Percentiles rank a stretch among this genome's conserved stretches.
Conservation (phyloP, 352 stramenopile genomes). For the Pythium dissimile region DNA sequence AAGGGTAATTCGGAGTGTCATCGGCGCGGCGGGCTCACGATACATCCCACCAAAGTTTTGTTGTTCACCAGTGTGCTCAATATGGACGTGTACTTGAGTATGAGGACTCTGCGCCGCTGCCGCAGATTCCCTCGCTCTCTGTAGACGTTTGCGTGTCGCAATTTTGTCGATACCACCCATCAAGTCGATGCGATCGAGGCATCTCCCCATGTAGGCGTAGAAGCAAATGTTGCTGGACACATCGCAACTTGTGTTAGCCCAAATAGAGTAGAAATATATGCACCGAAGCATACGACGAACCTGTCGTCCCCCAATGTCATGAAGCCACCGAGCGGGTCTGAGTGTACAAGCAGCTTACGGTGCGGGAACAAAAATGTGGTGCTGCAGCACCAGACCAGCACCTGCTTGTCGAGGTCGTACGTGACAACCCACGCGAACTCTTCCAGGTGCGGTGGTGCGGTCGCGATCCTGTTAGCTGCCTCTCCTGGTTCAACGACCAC, state of each 20-base stretch:
- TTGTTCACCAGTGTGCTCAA: neutral
- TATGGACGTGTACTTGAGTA: neutral
- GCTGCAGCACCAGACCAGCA: conserved; percentile 57
- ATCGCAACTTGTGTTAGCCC: neutral
- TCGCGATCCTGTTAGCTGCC: conserved; percentile 10
- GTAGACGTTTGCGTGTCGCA: neutral
- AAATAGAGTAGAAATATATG: neutral
- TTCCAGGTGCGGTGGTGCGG: conserved; percentile 14
- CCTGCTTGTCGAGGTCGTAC: conserved; percentile 37
- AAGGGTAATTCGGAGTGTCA: conserved; percentile 22
- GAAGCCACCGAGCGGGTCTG: neutral
- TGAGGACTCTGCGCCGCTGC: neutral
- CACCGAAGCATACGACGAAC: neutral
- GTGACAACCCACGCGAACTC: conserved; percentile 56
- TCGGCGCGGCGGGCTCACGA: neutral
- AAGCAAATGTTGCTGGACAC: conserved; percentile 2
- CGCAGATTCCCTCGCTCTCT: neutral
- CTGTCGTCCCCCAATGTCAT: neutral
- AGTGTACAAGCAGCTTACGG: conserved; percentile 39
- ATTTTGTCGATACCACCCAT: conserved; percentile 6
- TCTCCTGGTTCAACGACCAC: conserved; percentile 31
- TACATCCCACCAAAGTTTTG: neutral
- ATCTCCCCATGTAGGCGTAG: conserved; percentile 15
- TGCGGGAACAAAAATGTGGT: conserved; percentile 52
- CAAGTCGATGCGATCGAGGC: conserved; percentile 17